Conservation (phyloP, 148 eudicot genomes). For the Rhododendron molle region DNA sequence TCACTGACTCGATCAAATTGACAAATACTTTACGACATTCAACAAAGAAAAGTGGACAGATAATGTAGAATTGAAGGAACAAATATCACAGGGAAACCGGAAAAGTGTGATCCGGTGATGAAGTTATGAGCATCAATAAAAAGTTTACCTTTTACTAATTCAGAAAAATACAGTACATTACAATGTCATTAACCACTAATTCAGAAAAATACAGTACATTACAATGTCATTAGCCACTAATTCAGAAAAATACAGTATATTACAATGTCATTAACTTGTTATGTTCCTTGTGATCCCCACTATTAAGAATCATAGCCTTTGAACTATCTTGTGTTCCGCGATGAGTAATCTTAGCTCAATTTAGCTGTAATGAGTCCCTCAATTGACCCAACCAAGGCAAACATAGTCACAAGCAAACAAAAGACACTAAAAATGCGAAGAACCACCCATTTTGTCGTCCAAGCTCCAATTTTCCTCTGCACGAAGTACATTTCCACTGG, state of each 20-base stretch:
- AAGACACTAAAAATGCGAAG: conserved; percentile 26
- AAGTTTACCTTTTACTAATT: neutral
- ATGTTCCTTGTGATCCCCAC: neutral
- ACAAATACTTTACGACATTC: neutral
- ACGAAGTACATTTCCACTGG: conserved; percentile 53
- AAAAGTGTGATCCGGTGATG: neutral
- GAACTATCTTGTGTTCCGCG: neutral
- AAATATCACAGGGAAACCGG: neutral
- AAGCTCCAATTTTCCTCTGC: conserved; percentile 35
- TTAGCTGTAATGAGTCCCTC: conserved; percentile 42
- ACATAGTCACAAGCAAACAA: conserved; percentile 33
- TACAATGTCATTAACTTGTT: neutral
- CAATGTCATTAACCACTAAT: no score
- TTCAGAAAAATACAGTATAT: no score
- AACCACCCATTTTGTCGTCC: conserved; percentile 40
- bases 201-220: no score
- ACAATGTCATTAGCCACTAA: neutral
- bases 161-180: no score
- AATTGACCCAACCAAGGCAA: conserved; percentile 50
- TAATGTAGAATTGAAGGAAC: neutral
- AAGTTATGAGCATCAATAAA: neutral
- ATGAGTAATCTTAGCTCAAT: conserved; percentile 20
- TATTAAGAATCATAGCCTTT: neutral
- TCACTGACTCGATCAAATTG: neutral
- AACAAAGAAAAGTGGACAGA: neutral